A percentile compares a stretch with the other conserved stretches of the same genome.
Evolutionary conservation across 345 rosid genomes (phyloP).

Genomic region (Clarkia xantiana): DNA sequence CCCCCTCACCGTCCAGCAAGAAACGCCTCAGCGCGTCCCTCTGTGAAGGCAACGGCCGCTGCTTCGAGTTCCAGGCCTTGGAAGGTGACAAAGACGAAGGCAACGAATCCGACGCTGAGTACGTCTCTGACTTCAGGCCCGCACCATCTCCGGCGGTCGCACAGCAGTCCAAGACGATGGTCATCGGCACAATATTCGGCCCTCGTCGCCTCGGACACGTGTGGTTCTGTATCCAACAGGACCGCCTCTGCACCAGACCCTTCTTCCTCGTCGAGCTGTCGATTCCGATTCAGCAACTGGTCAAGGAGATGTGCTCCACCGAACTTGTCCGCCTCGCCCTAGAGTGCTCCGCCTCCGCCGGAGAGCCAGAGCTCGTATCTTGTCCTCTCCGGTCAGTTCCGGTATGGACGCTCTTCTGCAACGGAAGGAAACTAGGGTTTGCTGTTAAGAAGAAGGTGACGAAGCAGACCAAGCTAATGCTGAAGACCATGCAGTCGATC

Average conservation of each 20-base stretch:
- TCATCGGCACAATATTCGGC: constrained; percentile 70
- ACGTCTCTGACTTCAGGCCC: constrained; percentile 2
- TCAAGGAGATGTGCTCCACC: constrained; percentile 52
- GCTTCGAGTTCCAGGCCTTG: constrained; percentile 1
- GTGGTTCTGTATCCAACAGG: constrained; percentile 74
- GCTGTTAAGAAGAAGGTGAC: constrained; percentile 38
- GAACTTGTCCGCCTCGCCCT: constrained; percentile 71
- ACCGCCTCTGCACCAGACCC: constrained; percentile 63
- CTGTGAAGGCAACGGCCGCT: constrained; percentile 31
- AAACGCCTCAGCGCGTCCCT: constrained; percentile 71
- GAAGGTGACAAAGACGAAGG: neutral
- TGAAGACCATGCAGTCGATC: constrained; percentile 58
- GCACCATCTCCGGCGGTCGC: constrained; percentile 14
- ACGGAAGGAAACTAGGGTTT: constrained; percentile 50
- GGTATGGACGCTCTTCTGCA: constrained; percentile 56
- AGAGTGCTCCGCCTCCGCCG: constrained; percentile 23
- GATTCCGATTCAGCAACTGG: constrained; percentile 43
- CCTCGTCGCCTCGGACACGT: constrained; percentile 71
- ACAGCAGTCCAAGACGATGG: constrained; percentile 71
- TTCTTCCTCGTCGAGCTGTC: constrained; percentile 66
- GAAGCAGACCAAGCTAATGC: constrained; percentile 32
- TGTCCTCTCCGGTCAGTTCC: constrained; percentile 57
- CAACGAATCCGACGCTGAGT: neutral
- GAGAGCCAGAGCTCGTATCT: constrained; percentile 29
- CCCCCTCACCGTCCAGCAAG: constrained; percentile 20